These are phyloP conservation scores for Fusarium illudens DNA, from an alignment of 2,329 filamentous ascomycete genomes.

Conservation along the genomic window DNA sequence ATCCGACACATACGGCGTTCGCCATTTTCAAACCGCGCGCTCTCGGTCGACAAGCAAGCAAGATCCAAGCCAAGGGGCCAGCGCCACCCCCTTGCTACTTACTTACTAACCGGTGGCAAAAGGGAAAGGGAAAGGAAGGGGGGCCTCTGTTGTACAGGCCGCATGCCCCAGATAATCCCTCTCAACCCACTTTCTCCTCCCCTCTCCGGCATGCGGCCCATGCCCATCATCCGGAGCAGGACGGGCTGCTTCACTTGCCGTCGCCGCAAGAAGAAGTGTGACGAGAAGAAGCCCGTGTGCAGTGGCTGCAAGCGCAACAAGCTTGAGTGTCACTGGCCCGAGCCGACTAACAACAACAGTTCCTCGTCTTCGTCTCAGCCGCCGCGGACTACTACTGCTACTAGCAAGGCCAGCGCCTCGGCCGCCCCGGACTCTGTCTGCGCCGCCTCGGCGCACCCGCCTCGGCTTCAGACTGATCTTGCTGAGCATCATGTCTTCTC, in stretches of 20 bases:
- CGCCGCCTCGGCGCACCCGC: slow-evolving; percentile 17
- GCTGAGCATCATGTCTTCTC: slow-evolving; percentile 10
- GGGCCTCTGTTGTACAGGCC: neutral
- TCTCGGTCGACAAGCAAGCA: neutral
- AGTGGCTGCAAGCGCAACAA: slow-evolving; percentile 62
- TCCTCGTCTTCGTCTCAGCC: slow-evolving; percentile 21
- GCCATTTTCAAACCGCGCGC: slow-evolving; percentile 16
- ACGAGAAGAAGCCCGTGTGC: slow-evolving; percentile 61
- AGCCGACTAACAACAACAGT: slow-evolving; percentile 31
- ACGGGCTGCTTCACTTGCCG: slow-evolving; percentile 59
- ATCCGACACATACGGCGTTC: slow-evolving; percentile 29
- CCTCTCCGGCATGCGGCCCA: slow-evolving; percentile 41
- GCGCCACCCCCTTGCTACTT: neutral
- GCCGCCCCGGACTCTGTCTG: slow-evolving; percentile 22
- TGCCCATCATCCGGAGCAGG: slow-evolving; percentile 49
- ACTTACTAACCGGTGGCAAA: neutral
- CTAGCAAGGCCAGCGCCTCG: slow-evolving; percentile 6
- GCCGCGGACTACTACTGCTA: no score
- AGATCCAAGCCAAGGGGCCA: neutral
- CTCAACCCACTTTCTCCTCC: neutral
- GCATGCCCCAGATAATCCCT: neutral
- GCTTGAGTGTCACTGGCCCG: slow-evolving; percentile 61
- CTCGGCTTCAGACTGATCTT: neutral
- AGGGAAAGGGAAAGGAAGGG: neutral
- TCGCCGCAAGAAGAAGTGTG: slow-evolving; percentile 63